Percentiles rank a stretch among this genome's conserved stretches.
phyloP scores from a whole-genome alignment of 2,329 filamentous ascomycete species.

The Aureobasidium sp. region DNA sequence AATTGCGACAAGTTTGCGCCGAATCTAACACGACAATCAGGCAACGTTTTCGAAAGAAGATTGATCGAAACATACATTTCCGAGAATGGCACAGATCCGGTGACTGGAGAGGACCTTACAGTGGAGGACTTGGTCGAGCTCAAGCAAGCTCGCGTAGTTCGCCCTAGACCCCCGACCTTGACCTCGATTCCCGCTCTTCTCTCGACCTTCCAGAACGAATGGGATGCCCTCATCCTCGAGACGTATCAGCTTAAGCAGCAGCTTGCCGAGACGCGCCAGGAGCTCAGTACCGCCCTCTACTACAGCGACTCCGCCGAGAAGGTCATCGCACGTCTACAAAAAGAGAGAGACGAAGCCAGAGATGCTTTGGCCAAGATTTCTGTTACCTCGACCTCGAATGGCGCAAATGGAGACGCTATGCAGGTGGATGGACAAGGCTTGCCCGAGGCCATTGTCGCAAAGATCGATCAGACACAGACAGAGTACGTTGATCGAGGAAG shows the following conservation, averaged over 20 bases:
- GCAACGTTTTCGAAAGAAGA: conserved; percentile 87
- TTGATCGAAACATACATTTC: conserved; percentile 91
- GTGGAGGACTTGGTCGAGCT: conserved; percentile 80
- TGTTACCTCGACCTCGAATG: conserved; percentile 46
- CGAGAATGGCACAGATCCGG: conserved; percentile 86
- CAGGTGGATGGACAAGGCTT: conserved; percentile 76
- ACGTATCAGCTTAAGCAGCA: conserved; percentile 87
- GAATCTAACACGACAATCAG: conserved; percentile 34
- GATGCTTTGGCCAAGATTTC: conserved; percentile 81
- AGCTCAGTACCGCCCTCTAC: conserved; percentile 87
- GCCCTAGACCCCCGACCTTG: conserved; percentile 81
- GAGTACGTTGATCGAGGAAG: conserved; percentile 47
- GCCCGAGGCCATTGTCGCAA: conserved; percentile 59
- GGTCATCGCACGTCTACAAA: conserved; percentile 84
- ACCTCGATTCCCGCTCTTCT: conserved; percentile 97
- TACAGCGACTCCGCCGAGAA: conserved; percentile 95
- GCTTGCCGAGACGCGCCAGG: conserved; percentile 79
- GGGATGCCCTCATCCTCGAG: conserved; percentile 88
- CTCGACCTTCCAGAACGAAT: conserved; percentile 94
- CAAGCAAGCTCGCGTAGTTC: conserved; percentile 73
- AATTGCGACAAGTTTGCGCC: conserved; percentile 13
- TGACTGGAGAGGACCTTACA: conserved; percentile 76
- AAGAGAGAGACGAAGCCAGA: conserved; percentile 84
- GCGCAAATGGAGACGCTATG: conserved; percentile 71
- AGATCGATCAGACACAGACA: conserved; percentile 72